Conservation (phyloP, 495 filamentous ascomycete species). For the Neurospora terricola region DNA sequence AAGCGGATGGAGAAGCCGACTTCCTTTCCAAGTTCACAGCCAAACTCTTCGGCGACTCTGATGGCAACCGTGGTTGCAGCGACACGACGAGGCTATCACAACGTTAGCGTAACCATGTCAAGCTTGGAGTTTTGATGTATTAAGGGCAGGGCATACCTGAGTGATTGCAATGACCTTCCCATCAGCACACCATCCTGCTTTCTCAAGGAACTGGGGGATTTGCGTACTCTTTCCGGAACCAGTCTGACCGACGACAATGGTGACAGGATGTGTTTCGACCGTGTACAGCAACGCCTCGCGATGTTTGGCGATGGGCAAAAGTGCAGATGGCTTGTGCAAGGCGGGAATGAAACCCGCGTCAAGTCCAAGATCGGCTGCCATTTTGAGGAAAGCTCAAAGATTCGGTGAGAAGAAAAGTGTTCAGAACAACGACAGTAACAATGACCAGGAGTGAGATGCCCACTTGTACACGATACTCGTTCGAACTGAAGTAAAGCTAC, state of each 20-base stretch:
- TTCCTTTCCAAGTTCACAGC: slow-evolving; percentile 83
- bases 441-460: background rate
- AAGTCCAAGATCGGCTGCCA: slow-evolving; percentile 48
- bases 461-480: background rate
- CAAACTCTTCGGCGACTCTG: slow-evolving; percentile 87
- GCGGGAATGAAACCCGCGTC: slow-evolving; percentile 60
- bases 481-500: background rate
- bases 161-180: slow-evolving; percentile 78
- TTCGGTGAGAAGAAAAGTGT: background rate
- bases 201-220: slow-evolving; percentile 76
- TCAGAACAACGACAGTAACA: background rate
- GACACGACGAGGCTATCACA: slow-evolving; percentile 68
- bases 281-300: slow-evolving; percentile 64
- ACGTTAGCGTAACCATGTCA: slow-evolving; percentile 8
- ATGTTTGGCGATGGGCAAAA: slow-evolving; percentile 71
- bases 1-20: slow-evolving; percentile 96
- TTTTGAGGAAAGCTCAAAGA: slow-evolving; percentile 8
- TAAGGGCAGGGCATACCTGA: slow-evolving; percentile 49
- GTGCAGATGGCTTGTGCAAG: slow-evolving; percentile 64
- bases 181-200: slow-evolving; percentile 82
- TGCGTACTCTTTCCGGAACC: slow-evolving; percentile 88
- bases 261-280: slow-evolving; percentile 66
- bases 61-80: slow-evolving; percentile 88
- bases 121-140: background rate
- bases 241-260: slow-evolving; percentile 83